Evolutionary conservation across 495 filamentous ascomycete genomes (phyloP), one percentile per base, ranked within the genome.

Genomic region (Annulohypoxylon stygium): DNA sequence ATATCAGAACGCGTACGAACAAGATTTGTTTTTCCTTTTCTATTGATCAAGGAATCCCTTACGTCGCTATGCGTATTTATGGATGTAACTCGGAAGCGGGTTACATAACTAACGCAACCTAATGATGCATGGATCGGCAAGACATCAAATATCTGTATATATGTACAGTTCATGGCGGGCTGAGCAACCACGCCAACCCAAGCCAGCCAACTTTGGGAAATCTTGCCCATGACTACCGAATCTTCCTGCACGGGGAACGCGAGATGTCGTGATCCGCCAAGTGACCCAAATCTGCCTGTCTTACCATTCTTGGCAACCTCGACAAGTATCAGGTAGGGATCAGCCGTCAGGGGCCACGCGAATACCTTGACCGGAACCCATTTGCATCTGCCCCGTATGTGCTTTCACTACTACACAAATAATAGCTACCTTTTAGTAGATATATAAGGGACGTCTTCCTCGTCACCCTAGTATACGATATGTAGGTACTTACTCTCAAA

Each of bases 241-340:
- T 62, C 45, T 61, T 41, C 34, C 20, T 3, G 37, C 4, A 69
- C 50, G 66, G 61, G 54, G 54, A 54, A 63, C 57, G 63, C 63
- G 63, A 70, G 58, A 75, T 75, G 72, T 75, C 72, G 72, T 70
- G 67, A 75, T 75, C 67, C 26, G 72, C 72, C 67, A 70, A 75
- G 72, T 70, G 71, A 74, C 71, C 70, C 34, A 60, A 47, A 11
- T 37, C 30, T 69, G 65, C 61, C 62, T 74, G 67, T 70, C 67
- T 65, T 75, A 67, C 72, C 72, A 68, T 67, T 61, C 33, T 26
- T 39, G 62, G 50, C 57, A 75, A 20, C 5, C n/a, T 47, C 70
- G 16, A 41, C 62, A 34, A 33, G 6, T 33, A 33, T 33, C 7
- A 30, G 50, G 67, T 67, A 75, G 37, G 67, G 72, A 75, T 75